Base-by-base conservation (phyloP, 768 basidiomycete species). In the Amanita pallidorosea region DNA sequence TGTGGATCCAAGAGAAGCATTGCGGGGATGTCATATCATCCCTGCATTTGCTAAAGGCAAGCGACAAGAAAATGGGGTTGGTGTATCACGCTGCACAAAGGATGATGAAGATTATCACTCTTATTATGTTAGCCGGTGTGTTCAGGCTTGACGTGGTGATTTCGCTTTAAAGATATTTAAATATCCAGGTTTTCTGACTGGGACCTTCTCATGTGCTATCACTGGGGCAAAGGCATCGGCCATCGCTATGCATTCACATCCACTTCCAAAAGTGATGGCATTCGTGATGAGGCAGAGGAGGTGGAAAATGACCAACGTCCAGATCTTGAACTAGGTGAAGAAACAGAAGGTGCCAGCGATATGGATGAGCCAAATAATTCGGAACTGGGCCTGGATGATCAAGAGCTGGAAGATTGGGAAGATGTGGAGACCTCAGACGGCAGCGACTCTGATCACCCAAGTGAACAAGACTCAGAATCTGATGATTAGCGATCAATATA, bases 1-100 rank as follows among this genome's bases (percentile, higher is more conserved):
- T 40, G 13, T 77, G 0, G 64, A 76, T 55, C 76, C 76, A 0
- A 50, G 53, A 0, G 53, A 57, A 0, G 62, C 76, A 7, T 55
- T 77, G 6, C 56, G 68, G 1, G 67, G 57, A 0, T 58, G 55
- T 2, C 73, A 77, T 54, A 54, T 76, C 1, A 64, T 73, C 15
- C 76, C 72, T 0, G 68, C 57, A 0, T 76, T 72, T 45, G 33
- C 49, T 1, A 22, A 46, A 9, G 58, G 56, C 1, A 25, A 31
- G 13, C 62, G 63, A 17, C 51, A 56, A 1, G 33, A 60, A 20
- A 34, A 56, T 27, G 46, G 58, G 18, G 22, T 37, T 31, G 29
- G 40, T 15, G 38, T 52, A n/a, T 52, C 56, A 27, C 47, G 55
- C 17, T 40, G 40, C 2, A 37, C 46, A 12, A 20, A 53, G 1